These are phyloP conservation scores for Fonsecaea monophora DNA, from an alignment of 2,329 filamentous ascomycete genomes.

Conservation along the genomic window DNA sequence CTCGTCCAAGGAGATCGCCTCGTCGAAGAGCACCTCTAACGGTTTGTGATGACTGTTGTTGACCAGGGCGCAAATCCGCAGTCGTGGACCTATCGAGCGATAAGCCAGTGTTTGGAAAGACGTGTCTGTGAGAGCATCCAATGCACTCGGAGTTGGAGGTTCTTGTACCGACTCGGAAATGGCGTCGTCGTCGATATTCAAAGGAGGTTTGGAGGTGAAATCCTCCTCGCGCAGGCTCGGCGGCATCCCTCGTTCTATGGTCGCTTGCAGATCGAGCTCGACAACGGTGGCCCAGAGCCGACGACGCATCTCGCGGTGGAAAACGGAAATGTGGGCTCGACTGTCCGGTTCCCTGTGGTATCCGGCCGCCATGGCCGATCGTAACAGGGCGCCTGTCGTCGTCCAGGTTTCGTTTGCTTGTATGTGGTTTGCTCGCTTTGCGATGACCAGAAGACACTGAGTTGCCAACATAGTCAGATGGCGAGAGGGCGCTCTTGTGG, in stretches of 20 bases:
- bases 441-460: constrained; percentile 54
- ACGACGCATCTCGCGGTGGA: constrained; percentile 61
- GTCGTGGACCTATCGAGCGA: constrained; percentile 38
- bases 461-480: constrained; percentile 57
- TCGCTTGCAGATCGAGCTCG: constrained; percentile 63
- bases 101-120: constrained; percentile 40
- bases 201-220: constrained; percentile 57
- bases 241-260: constrained; percentile 62
- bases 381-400: constrained; percentile 53
- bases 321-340: constrained; percentile 46
- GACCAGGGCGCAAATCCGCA: constrained; percentile 39
- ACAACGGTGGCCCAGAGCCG: constrained; percentile 64
- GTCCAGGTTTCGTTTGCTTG: constrained; percentile 60
- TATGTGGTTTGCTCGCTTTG: constrained; percentile 55
- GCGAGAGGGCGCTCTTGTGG: constrained; percentile 58
- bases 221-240: constrained; percentile 51
- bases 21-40: constrained; percentile 26
- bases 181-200: constrained; percentile 42
- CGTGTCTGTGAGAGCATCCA: constrained; percentile 34
- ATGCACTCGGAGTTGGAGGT: constrained; percentile 29
- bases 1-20: constrained; percentile 38
- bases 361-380: constrained; percentile 57
- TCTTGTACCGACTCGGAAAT: constrained; percentile 23
- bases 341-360: constrained; percentile 55
- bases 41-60: constrained; percentile 34